A percentile compares a stretch with the other conserved stretches of the same genome.
phyloP scores from a whole-genome alignment of 805 yeast species.

The Cyberlindnera euphorbiiphila region DNA sequence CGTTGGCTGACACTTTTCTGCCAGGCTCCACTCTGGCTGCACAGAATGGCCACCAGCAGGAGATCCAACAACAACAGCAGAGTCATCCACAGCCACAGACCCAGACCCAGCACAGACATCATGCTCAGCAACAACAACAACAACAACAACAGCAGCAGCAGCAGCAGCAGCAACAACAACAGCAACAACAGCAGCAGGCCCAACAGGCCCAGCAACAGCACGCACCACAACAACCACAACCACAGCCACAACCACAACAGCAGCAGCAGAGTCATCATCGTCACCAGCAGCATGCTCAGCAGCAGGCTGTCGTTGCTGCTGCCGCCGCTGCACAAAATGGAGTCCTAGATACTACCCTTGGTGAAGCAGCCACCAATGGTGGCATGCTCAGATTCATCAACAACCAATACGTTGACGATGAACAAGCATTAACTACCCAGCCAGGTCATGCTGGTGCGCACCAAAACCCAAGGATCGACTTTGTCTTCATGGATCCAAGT shows the following conservation, averaged over 20 bases:
- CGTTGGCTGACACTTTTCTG: slow-evolving; percentile 13
- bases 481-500: slow-evolving; percentile 30
- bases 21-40: slow-evolving; percentile 7
- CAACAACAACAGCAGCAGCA: slow-evolving; percentile 4
- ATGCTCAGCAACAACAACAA: slow-evolving; percentile 4
- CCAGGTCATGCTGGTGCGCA: slow-evolving; percentile 7
- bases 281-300: slow-evolving; percentile 15
- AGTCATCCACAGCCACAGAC: too few species aligned
- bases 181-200: slow-evolving; percentile 10
- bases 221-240: slow-evolving; percentile 8
- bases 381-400: slow-evolving; percentile 29
- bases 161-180: slow-evolving; percentile 5
- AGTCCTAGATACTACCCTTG: slow-evolving; percentile 18
- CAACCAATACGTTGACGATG: slow-evolving; percentile 30
- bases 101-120: too few species aligned
- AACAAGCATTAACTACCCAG: slow-evolving; percentile 19
- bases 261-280: slow-evolving; percentile 15
- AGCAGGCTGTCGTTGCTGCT: slow-evolving; percentile 11
- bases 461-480: slow-evolving; percentile 26
- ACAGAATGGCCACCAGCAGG: slow-evolving; percentile 11
- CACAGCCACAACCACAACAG: slow-evolving; percentile 15
- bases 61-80: slow-evolving; percentile 6
- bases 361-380: slow-evolving; percentile 20
- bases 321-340: slow-evolving; percentile 17
- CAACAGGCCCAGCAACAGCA: slow-evolving; percentile 5